Evolutionary conservation across 2,329 filamentous ascomycete species (phyloP).

Genomic region (Neoarthrinium moseri): DNA sequence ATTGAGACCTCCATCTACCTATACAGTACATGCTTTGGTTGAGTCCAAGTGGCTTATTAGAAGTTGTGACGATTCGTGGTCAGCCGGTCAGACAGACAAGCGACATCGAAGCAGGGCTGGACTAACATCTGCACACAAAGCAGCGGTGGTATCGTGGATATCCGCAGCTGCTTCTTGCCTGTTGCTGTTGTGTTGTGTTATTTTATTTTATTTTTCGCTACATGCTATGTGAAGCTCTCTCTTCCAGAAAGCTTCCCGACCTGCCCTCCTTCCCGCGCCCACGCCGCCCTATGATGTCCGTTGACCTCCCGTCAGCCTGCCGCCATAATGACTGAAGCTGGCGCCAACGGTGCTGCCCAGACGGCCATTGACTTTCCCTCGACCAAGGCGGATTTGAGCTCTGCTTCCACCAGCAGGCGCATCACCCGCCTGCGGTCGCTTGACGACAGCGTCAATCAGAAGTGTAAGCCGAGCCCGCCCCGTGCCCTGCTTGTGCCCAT

Average conservation of each 20-base stretch:
- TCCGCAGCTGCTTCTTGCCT: no score
- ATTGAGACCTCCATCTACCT: no score
- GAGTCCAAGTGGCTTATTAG: no score
- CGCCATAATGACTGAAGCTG: slow-evolving; percentile 50
- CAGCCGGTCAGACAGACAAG: no score
- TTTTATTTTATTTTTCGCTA: no score
- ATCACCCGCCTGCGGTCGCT: slow-evolving; percentile 54
- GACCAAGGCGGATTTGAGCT: slow-evolving; percentile 51
- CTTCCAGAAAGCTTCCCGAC: slow-evolving; percentile 17
- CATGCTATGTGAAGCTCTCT: background rate
- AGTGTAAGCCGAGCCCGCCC: slow-evolving; percentile 41
- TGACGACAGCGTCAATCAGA: slow-evolving; percentile 54
- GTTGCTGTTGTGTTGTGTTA: no score
- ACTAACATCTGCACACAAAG: no score
- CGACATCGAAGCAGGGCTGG: no score
- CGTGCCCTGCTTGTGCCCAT: slow-evolving; percentile 7
- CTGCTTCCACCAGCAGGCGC: slow-evolving; percentile 60
- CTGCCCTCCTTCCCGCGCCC: background rate
- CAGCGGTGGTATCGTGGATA: no score
- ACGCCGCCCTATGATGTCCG: slow-evolving; percentile 30
- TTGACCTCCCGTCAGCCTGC: slow-evolving; percentile 27
- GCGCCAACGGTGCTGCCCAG: slow-evolving; percentile 37
- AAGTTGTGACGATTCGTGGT: no score
- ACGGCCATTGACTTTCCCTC: slow-evolving; percentile 48
- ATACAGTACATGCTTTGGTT: no score